A percentile compares a stretch with the other conserved stretches of the same genome.
Evolutionary conservation across 1,284 basidiomycete genomes (phyloP).

Genomic region (Ceratobasidium sp.): DNA sequence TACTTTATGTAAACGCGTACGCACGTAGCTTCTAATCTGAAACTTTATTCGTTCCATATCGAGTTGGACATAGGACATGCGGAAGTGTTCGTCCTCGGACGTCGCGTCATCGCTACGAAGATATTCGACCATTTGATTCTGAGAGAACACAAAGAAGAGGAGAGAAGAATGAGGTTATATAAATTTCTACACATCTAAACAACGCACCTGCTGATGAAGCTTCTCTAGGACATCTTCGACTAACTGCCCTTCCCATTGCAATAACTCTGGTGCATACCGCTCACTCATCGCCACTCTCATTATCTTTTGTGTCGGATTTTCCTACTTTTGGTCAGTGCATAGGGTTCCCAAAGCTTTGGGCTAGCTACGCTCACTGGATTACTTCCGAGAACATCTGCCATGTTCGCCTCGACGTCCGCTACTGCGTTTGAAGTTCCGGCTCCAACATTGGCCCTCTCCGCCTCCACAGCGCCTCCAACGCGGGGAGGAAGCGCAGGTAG

Average conservation of each 20-base stretch:
- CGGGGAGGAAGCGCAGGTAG: constrained; percentile 25
- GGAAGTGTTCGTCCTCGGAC: constrained; percentile 90
- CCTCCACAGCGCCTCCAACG: constrained; percentile 26
- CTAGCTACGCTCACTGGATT: constrained; percentile 8
- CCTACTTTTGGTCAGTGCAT: neutral
- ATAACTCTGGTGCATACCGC: constrained; percentile 83
- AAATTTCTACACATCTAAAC: neutral
- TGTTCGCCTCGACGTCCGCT: constrained; percentile 7
- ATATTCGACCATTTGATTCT: constrained; percentile 60
- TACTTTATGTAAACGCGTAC: constrained; percentile 89
- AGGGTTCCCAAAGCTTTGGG: neutral
- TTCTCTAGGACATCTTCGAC: constrained; percentile 82
- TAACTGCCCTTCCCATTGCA: constrained; percentile 80
- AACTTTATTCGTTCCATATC: constrained; percentile 95
- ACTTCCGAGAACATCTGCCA: constrained; percentile 25
- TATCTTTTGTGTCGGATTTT: constrained; percentile 59
- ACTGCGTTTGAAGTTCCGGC: neutral
- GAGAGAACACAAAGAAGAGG: neutral
- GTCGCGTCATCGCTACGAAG: constrained; percentile 82
- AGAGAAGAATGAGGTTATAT: neutral
- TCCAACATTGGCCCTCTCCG: neutral
- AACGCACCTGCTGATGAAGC: constrained; percentile 82
- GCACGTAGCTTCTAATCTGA: constrained; percentile 86
- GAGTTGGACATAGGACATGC: constrained; percentile 91
- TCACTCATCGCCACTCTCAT: constrained; percentile 89